phyloP scores from a whole-genome alignment of 306 rosid genomes.

The Betula pendula region DNA sequence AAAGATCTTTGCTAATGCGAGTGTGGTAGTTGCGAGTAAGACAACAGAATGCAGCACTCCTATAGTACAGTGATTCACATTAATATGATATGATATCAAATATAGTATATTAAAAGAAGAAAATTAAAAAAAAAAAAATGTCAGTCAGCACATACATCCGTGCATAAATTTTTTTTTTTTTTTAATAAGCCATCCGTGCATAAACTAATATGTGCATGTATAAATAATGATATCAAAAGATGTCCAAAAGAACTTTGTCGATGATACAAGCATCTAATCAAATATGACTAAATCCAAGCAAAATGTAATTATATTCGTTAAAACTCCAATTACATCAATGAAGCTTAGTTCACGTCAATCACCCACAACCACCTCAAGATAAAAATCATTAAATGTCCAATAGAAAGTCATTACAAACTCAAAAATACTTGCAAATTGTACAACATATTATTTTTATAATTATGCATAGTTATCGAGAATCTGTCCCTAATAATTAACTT shows the following conservation, averaged over 20 bases:
- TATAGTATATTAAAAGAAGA: not conserved
- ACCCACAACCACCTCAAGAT: not conserved
- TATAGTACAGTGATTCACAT: slow-evolving; percentile 38
- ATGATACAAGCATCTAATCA: slow-evolving; percentile 12
- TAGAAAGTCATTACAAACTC: not conserved
- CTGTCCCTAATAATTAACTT: not conserved
- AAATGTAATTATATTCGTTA: not conserved
- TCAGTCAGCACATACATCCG: not conserved
- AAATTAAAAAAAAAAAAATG: not conserved
- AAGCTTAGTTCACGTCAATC: not conserved
- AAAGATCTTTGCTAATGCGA: slow-evolving; percentile 57
- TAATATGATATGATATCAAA: slow-evolving; percentile 11
- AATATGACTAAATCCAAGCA: not conserved
- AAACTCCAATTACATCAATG: not conserved
- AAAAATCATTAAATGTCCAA: not conserved
- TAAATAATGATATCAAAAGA: slow-evolving; percentile 14
- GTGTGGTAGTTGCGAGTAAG: slow-evolving; percentile 61
- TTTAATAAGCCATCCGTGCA: no score
- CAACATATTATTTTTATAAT: not conserved
- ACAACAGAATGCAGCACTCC: slow-evolving; percentile 80
- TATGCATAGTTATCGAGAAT: not conserved
- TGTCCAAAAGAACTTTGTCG: slow-evolving; percentile 7
- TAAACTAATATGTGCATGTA: not conserved
- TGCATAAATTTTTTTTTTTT: no score
- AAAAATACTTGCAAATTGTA: not conserved